Percentiles rank a stretch among this genome's conserved stretches.
These are phyloP conservation scores for Myxozyma neotropica DNA, from an alignment of 805 yeast species.

Conservation along the genomic window DNA sequence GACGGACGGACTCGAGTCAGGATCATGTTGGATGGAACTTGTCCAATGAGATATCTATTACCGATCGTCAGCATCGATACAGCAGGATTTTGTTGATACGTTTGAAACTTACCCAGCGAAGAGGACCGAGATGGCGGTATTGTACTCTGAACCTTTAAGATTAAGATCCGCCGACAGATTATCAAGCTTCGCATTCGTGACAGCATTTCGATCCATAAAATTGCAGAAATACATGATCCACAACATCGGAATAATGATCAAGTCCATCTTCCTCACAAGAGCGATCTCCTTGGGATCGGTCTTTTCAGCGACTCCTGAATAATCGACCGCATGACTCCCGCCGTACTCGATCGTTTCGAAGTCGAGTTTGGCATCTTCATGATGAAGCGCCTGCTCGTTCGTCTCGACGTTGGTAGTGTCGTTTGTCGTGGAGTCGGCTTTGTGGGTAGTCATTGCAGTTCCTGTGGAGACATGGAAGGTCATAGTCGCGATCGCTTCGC, in stretches of 20 bases:
- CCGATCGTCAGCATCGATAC: no score
- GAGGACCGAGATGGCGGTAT: conserved; percentile 51
- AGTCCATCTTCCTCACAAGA: conserved; percentile 52
- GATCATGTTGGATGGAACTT: conserved; percentile 30
- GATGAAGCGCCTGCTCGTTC: no score
- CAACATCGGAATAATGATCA: conserved; percentile 54
- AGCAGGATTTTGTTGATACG: not conserved
- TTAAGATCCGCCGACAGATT: conserved; percentile 48
- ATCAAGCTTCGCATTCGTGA: conserved; percentile 51
- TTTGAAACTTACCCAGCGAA: conserved; percentile 43
- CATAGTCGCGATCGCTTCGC: no score
- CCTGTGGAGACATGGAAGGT: no score
- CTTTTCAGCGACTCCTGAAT: conserved; percentile 13
- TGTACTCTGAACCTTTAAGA: conserved; percentile 46
- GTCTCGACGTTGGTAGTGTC: no score
- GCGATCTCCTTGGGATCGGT: conserved; percentile 43
- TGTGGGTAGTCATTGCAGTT: no score
- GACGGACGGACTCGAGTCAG: conserved; percentile 43
- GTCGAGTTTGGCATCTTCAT: not conserved
- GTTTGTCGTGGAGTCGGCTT: no score
- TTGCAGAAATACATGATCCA: conserved; percentile 55
- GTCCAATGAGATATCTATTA: conserved; percentile 15
- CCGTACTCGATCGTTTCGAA: conserved; percentile 8
- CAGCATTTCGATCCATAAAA: conserved; percentile 47
- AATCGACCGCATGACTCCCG: not conserved